Evolutionary conservation across 2,329 filamentous ascomycete genomes (phyloP), one percentile per base, ranked within the genome.

Genomic region (Madurella mycetomatis): DNA sequence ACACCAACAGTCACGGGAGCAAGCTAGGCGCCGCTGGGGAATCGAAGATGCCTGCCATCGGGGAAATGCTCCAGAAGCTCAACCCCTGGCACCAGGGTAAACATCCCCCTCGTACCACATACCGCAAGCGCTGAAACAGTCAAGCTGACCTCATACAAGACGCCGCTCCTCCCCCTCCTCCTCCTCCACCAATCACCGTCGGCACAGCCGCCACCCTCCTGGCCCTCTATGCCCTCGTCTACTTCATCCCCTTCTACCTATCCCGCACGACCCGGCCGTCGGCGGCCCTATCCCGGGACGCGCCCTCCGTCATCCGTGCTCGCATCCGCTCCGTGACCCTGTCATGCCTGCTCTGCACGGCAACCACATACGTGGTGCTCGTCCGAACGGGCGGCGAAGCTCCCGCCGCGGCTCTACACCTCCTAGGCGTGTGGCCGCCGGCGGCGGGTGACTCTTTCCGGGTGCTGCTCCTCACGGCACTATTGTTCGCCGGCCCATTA

Each of bases 181-280:
- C 68, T 61, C 68, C 70, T 34, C 73, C 73, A 31, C 72, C 72
- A 58, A 72, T 76, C 65, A 72, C 67, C 55, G 70, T 70, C 32
- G 53, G 56, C 43, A 67, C 72, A 55, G 74, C 74, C 58, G 62
- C 47, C 37, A 17, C 57, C 30, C 47, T 64, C 25, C 47, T 62
- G 17, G 73, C 92, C 58, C 71, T 85, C 58, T 95, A 95, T 72
- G 95, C 90, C n/a, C 70, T 91, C 63, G 73, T 90, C 74, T 99
- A 97, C 73, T 89, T 99, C 64, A 75, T 88, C 3, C 92, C 94
- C 19, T 90, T 97, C 72, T 96, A 99, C 76, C 77, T 92, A 59
- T 94, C 87, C 17, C 72, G 83, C 4, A 80, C 83, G 17, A 95
- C 92, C 5, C 84, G 92, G 49, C 91, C 92, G 7, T 94, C 90